Evolutionary conservation across 1,284 basidiomycete genomes (phyloP), one percentile per base, ranked within the genome.

Genomic region (Austroboletus olivaceoglutinosus): DNA sequence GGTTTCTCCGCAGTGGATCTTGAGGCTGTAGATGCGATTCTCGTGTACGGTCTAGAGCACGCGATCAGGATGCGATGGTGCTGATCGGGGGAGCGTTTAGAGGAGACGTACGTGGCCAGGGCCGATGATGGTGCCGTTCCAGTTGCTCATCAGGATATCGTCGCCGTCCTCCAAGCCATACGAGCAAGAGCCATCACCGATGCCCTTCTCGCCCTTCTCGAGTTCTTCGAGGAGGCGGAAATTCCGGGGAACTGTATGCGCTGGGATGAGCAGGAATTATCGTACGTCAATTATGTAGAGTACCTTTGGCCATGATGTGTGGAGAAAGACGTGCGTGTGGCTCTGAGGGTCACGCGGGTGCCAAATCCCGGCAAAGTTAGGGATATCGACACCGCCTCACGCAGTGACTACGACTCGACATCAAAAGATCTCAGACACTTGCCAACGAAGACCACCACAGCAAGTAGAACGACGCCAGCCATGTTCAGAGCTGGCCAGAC

Each of bases 191-290:
- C 95, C 96, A 75, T 98, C 96, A 57, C 96, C 96, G 67, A 99
- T 93, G 43, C 97, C 96, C 73, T 99, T 99, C 79, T 99, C 96
- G 62, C 97, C 96, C 74, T 98, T 98, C 75, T 99, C 96, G 59
- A 99, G 89, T 77, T 99, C 95, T 72, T 98, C 94, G 43, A 98
- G 82, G 39, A 99, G 85, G 50, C 93, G 83, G 76, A 99, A 99
- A 74, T 94, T 98, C 65, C 96, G 82, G 36, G 96, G 96, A 55
- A 98, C 96, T 98, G 57, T 6, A 9, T 12, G 21, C 12, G 8
- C 19, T 15, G 4, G 37, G 36, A n/a, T 56, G 12, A 58, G 43
- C 27, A 21, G 3, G 2, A 27, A 27, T 29, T 4, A n/a, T 1
- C n/a, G 25, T 19, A n/a, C 15, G 5, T 11, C 23, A 23, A n/a